Percentiles rank a stretch among this genome's conserved stretches.
phyloP scores from a whole-genome alignment of 2,329 filamentous ascomycete species.

The Cucurbitaria berberidis region DNA sequence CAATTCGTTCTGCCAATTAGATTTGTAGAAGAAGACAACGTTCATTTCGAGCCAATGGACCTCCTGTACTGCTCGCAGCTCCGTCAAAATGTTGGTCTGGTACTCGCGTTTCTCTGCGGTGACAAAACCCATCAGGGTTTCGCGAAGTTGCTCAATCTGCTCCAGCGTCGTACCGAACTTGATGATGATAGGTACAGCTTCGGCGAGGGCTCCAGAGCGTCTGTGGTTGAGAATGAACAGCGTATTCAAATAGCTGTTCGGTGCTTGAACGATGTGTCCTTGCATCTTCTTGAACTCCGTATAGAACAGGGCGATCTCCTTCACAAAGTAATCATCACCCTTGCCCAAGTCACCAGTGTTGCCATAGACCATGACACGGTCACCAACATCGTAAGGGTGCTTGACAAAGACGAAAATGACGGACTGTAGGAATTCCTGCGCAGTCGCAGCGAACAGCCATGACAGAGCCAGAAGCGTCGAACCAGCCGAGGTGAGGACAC shows the following conservation, averaged over 20 bases:
- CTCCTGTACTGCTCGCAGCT: slow-evolving; percentile 78
- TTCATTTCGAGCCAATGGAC: slow-evolving; percentile 88
- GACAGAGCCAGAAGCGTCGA: slow-evolving; percentile 87
- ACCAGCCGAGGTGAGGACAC: slow-evolving; percentile 86
- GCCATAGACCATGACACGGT: slow-evolving; percentile 89
- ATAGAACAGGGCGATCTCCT: slow-evolving; percentile 89
- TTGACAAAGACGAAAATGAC: slow-evolving; percentile 96
- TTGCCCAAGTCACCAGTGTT: slow-evolving; percentile 79
- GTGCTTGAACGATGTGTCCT: slow-evolving; percentile 92
- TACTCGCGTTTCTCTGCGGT: slow-evolving; percentile 86
- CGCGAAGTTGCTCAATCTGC: slow-evolving; percentile 81
- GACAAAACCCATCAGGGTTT: slow-evolving; percentile 82
- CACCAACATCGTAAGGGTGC: slow-evolving; percentile 95
- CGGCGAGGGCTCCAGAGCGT: slow-evolving; percentile 84
- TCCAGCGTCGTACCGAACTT: slow-evolving; percentile 86
- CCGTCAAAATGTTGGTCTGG: slow-evolving; percentile 83
- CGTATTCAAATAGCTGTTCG: slow-evolving; percentile 90
- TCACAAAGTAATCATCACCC: slow-evolving; percentile 95
- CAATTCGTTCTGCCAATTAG: slow-evolving; percentile 93
- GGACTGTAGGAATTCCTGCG: slow-evolving; percentile 92
- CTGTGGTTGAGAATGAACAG: slow-evolving; percentile 96
- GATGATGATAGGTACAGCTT: slow-evolving; percentile 82
- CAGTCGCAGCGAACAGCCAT: slow-evolving; percentile 91
- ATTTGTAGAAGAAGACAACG: slow-evolving; percentile 97
- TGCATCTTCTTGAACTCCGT: slow-evolving; percentile 99